Percentiles rank a stretch among this genome's conserved stretches.
phyloP scores from a whole-genome alignment of 2,329 filamentous ascomycete species.

The Hypoxylon sp. region DNA sequence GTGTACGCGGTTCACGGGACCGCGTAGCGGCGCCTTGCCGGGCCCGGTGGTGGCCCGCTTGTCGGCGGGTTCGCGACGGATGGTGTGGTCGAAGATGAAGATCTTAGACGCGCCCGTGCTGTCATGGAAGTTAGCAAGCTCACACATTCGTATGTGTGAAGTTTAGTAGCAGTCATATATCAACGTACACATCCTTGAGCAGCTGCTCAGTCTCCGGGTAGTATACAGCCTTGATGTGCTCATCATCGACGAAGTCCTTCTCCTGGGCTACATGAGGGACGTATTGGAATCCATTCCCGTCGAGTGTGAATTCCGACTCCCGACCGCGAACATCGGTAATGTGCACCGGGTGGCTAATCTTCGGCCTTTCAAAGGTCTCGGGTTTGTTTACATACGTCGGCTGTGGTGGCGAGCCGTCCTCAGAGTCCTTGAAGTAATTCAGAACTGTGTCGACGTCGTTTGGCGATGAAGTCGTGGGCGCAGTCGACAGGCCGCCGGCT shows the following conservation, averaged over 20 bases:
- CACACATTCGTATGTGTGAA: not conserved
- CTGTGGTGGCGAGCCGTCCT: conserved; percentile 57
- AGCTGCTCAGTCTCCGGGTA: conserved; percentile 79
- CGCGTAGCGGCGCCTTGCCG: conserved; percentile 59
- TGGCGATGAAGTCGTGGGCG: conserved; percentile 21
- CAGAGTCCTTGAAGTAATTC: conserved; percentile 58
- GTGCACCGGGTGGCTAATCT: conserved; percentile 48
- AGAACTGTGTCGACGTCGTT: conserved; percentile 54
- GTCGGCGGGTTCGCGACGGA: conserved; percentile 56
- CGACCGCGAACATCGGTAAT: conserved; percentile 56
- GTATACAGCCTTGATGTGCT: conserved; percentile 73
- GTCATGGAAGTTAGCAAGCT: conserved; percentile 4
- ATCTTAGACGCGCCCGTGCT: conserved; percentile 69
- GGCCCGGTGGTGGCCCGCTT: conserved; percentile 66
- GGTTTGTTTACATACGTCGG: conserved; percentile 54
- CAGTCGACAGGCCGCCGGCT: conserved; percentile 31
- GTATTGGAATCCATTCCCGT: conserved; percentile 57
- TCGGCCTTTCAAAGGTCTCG: conserved; percentile 53
- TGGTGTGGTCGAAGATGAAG: conserved; percentile 74
- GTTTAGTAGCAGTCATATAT: not conserved
- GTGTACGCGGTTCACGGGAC: conserved; percentile 66
- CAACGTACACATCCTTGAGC: conserved; percentile 68
- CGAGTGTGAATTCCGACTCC: conserved; percentile 56
- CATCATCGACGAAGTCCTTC: conserved; percentile 65
- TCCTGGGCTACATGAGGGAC: conserved; percentile 50